Base-by-base conservation (phyloP, 2,329 filamentous ascomycete genomes). In the Trichoderma sp. region DNA sequence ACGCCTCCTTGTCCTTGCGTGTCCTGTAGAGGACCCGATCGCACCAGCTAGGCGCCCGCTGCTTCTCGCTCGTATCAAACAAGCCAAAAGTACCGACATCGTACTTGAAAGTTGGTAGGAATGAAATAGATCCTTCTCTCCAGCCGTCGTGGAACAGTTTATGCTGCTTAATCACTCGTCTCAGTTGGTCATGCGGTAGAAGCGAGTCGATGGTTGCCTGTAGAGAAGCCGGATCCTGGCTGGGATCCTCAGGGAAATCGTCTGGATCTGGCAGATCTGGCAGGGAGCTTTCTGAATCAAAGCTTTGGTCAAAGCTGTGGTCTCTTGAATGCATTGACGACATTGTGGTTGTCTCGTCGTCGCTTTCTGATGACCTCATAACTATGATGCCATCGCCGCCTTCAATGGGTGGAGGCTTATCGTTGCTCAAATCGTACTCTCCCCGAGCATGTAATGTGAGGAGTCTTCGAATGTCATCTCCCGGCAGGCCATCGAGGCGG, bases 51-150 rank as follows among this genome's bases (percentile, higher is more conserved):
- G 96, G 96, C 2, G 93, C 92, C 68, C 97, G 88, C 74, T 91
- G 91, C 83, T 99, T 99, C 79, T 98, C 96, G 75, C 95, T 97
- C 0, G 95, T 94, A 82, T 99, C 97, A 79, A 98, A 99, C 34
- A 94, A 88, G 2, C 93, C 93, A 36, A 97, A 89, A 34, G 92
- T 97, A n/a, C 96, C 96, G 32, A 97, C 86, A 77, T 99, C 97
- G 76, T 99, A 99, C 80, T 99, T 99, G 82, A 99, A 99, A 0
- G 96, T 97, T 2, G 96, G 96, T 17, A 98, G 80, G 77, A 99
- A 99, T 1, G 89, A 89, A 70, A 99, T 95, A 0, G 90, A 86
- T 0, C 95, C 96, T 84, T 99, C 96, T 65, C 88, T 87, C 95
- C 96, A 99, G 1, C 95, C 95, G 73, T 97, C 93, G 72, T 97